Evolutionary conservation across 2,329 filamentous ascomycete genomes (phyloP).

Genomic region (Cryphonectria nitschkei): DNA sequence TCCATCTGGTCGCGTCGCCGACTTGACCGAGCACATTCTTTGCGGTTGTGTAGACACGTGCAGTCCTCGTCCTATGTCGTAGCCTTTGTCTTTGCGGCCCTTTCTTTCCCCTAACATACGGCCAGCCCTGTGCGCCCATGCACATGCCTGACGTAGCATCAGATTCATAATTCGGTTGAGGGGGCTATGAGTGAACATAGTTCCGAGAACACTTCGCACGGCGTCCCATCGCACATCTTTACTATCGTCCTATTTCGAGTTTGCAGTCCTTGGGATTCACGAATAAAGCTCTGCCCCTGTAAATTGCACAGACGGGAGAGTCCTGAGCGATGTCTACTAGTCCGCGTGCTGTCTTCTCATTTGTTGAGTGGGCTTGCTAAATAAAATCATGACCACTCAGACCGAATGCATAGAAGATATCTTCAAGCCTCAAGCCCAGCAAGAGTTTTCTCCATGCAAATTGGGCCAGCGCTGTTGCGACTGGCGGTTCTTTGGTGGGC

Average conservation of each 20-base stretch:
- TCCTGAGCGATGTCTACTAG: neutral
- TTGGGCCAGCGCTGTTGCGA: neutral
- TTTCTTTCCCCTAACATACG: neutral
- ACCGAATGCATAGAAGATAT: neutral
- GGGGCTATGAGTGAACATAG: neutral
- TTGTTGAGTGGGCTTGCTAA: neutral
- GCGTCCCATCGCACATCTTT: neutral
- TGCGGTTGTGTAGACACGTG: neutral
- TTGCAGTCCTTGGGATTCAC: neutral
- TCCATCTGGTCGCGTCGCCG: slow-evolving; percentile 26
- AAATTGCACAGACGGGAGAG: neutral
- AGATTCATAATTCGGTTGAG: too few relatives aligned
- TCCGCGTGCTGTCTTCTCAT: neutral
- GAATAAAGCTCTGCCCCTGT: too few relatives aligned
- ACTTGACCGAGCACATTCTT: slow-evolving; percentile 5
- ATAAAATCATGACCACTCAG: neutral
- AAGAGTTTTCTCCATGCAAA: neutral
- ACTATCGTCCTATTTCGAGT: neutral
- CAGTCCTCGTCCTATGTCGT: neutral
- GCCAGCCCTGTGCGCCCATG: neutral
- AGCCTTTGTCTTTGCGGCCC: neutral
- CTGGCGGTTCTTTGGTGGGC: neutral
- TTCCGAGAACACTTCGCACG: neutral
- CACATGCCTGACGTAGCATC: neutral
- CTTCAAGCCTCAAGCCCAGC: neutral